Base-by-base conservation (phyloP, 805 yeast genomes). In the Sugiyamaella valdiviana region DNA sequence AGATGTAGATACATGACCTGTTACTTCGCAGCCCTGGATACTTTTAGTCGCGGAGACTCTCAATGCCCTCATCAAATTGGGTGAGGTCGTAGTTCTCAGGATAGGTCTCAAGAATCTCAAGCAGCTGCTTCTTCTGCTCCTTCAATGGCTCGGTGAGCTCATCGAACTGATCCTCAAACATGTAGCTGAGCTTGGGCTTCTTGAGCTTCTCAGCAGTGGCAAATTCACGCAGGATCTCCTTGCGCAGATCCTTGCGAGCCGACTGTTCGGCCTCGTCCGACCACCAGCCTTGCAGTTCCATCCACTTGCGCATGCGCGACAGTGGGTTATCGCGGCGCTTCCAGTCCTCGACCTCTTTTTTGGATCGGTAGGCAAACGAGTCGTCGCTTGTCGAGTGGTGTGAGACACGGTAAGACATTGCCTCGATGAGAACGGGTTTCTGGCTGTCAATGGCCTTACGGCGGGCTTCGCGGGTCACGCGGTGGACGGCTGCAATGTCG, bases 341-440 rank as follows among this genome's bases (percentile, higher is more conserved):
- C 68, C 68, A 64, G 44, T 62, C 57, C 39, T 63, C 67, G 5
- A 64, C 67, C 39, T 64, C 68, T 10, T 53, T 45, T 46, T 56
- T 48, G 14, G 65, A 59, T 16, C 68, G 56, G 48, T 64, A 64
- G 2, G 68, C 67, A 52, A 61, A 64, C 32, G 67, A 62, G 53
- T 64, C 68, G 42, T 64, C 68, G 5, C 63, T 56, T 5, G 68
- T 64, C 6, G 68, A 64, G 50, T 64, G 68, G 48, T 64, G 68
- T 1, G 66, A 61, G 6, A 63, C 65, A 17, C 68, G 57, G 51
- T 64, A 64, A 6, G 67, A 61, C 68, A 64, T 64, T 49, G 65
- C 64, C 50, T 64, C 68, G 29, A 64, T 60, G 24, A 64, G 56
- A 14, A 64, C 58, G 2, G 67, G 67, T 36, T 50, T 42, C 48